Evolutionary conservation across 306 rosid species (phyloP).

Genomic region (Malus sylvestris): DNA sequence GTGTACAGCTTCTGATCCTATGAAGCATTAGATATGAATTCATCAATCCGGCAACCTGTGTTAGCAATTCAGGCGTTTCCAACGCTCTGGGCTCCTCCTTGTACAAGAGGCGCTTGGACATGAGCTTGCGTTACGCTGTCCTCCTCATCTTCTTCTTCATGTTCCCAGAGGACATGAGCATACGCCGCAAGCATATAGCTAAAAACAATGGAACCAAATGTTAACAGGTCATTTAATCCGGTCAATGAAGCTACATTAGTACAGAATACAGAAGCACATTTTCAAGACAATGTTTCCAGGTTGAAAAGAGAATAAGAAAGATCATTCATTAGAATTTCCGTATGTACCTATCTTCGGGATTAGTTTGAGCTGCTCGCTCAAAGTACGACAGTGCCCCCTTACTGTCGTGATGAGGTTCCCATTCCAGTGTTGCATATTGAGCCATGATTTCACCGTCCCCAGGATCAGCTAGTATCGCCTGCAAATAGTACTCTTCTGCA

Average conservation of each 20-base stretch:
- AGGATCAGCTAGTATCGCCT: constrained; percentile 56
- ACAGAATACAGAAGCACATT: neutral
- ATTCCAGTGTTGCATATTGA: constrained; percentile 60
- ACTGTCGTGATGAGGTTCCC: constrained; percentile 70
- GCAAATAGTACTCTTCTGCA: constrained; percentile 56
- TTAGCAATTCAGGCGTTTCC: constrained; percentile 12
- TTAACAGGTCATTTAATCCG: neutral
- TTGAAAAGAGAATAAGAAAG: neutral
- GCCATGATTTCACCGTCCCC: constrained; percentile 52
- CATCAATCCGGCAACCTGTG: neutral
- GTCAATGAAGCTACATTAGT: neutral
- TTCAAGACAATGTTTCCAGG: too few relatives aligned
- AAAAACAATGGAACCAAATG: constrained; percentile 18
- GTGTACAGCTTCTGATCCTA: neutral
- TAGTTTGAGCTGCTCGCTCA: constrained; percentile 56
- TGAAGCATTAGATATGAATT: neutral
- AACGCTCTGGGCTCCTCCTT: constrained; percentile 15
- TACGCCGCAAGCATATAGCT: constrained; percentile 78
- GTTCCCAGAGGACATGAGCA: constrained; percentile 79
- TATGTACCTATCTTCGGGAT: constrained; percentile 54
- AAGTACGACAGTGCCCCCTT: constrained; percentile 40
- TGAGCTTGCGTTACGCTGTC: constrained; percentile 17
- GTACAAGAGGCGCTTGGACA: constrained; percentile 10
- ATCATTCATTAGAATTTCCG: neutral
- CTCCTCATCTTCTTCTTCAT: constrained; percentile 47